phyloP scores from a whole-genome alignment of 306 rosid genomes.

The Coriaria nepalensis region DNA sequence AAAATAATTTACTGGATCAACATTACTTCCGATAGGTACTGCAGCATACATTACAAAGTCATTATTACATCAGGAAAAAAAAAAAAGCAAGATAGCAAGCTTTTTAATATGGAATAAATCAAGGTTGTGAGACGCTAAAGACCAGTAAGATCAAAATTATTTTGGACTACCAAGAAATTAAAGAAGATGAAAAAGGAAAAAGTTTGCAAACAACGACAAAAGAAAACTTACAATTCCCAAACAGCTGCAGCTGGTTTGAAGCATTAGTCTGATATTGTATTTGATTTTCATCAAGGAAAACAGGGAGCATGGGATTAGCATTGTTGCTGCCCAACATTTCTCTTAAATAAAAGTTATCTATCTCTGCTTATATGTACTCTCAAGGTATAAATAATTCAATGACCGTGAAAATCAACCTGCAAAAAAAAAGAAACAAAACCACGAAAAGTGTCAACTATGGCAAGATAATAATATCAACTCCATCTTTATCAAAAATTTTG shows the following conservation, averaged over 20 bases:
- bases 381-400: not conserved
- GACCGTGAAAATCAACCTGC: conserved; percentile 20
- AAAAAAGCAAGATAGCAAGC: not conserved
- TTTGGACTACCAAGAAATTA: too few species aligned
- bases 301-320: conserved; percentile 52
- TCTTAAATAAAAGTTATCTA: conserved; percentile 1
- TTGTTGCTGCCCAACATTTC: conserved; percentile 76
- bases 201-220: conserved; percentile 3
- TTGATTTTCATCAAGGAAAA: conserved; percentile 48
- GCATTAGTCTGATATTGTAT: conserved; percentile 44
- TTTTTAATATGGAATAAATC: not conserved
- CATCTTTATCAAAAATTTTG: not conserved
- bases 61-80: conserved; percentile 13
- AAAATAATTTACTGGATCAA: conserved; percentile 68
- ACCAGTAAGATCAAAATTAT: too few species aligned
- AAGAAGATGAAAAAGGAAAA: too few species aligned
- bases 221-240: conserved; percentile 57
- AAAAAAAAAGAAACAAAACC: conserved; percentile 3
- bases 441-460: conserved; percentile 4
- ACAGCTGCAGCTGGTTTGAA: conserved; percentile 69
- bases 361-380: conserved; percentile 16
- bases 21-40: conserved; percentile 64
- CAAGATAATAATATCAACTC: not conserved
- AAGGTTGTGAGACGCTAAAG: not conserved
- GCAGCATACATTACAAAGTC: conserved; percentile 18